phyloP scores from a whole-genome alignment of 2,329 filamentous ascomycete genomes.

The Neurospora crassa region DNA sequence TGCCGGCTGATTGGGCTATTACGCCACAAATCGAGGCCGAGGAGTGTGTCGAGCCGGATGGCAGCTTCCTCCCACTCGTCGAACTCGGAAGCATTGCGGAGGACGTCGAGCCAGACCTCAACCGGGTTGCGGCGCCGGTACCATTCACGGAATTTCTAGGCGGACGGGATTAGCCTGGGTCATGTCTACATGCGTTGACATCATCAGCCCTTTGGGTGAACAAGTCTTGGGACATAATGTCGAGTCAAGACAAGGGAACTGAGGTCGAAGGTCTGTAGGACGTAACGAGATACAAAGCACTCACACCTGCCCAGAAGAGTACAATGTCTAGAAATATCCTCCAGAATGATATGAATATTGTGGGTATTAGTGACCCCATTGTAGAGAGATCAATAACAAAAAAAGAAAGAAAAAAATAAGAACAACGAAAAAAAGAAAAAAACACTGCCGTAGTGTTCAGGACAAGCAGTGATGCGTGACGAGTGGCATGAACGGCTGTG shows the following conservation, averaged over 20 bases:
- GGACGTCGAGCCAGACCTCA: slow-evolving; percentile 54
- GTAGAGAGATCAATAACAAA: neutral
- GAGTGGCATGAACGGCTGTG: neutral
- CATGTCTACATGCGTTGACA: neutral
- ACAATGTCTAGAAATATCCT: slow-evolving; percentile 10
- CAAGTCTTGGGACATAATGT: neutral
- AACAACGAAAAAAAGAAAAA: neutral
- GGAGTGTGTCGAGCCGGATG: slow-evolving; percentile 67
- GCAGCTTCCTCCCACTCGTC: slow-evolving; percentile 86
- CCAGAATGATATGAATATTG: slow-evolving; percentile 7
- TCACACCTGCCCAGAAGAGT: slow-evolving; percentile 13
- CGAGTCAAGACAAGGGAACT: neutral
- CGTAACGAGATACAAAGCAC: neutral
- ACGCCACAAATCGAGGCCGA: slow-evolving; percentile 78
- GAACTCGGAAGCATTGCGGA: slow-evolving; percentile 59
- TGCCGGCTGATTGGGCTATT: slow-evolving; percentile 70
- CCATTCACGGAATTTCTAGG: slow-evolving; percentile 59
- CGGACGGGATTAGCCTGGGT: neutral
- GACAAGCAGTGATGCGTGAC: neutral
- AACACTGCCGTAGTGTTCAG: neutral
- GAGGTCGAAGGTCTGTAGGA: neutral
- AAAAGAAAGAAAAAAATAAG: neutral
- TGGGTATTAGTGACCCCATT: slow-evolving; percentile 7
- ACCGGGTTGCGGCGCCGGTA: slow-evolving; percentile 55
- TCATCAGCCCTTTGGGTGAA: neutral